A percentile compares a stretch with the other conserved stretches of the same genome.
These are phyloP conservation scores for Lactarius hatsudake DNA, from an alignment of 768 basidiomycete species.

Conservation along the genomic window DNA sequence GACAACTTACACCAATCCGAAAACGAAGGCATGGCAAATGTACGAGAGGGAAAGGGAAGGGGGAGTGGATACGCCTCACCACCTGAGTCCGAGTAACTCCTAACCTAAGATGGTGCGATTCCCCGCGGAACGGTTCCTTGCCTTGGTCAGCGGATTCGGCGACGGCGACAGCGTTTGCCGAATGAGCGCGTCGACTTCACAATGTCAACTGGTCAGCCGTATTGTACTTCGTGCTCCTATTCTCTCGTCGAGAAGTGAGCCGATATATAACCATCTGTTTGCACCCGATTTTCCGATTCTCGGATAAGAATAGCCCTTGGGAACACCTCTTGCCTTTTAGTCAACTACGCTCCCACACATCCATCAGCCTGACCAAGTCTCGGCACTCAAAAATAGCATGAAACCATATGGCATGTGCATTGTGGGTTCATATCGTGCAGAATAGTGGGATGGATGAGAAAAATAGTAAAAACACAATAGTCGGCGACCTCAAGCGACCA, in stretches of 20 bases:
- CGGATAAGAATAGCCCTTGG: neutral
- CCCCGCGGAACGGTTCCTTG: neutral
- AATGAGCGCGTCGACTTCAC: neutral
- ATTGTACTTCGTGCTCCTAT: too few relatives aligned
- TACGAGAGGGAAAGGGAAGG: slow-evolving; percentile 6
- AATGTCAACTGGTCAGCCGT: neutral
- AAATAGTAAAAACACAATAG: slow-evolving; percentile 32
- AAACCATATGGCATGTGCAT: slow-evolving; percentile 31
- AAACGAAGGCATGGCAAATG: slow-evolving; percentile 31
- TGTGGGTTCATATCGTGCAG: slow-evolving; percentile 33
- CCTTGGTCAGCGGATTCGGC: neutral
- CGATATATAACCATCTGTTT: neutral
- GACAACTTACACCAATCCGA: slow-evolving; percentile 40
- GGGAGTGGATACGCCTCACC: slow-evolving; percentile 14
- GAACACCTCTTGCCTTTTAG: neutral
- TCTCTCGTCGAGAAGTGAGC: too few relatives aligned
- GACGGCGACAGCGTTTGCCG: neutral
- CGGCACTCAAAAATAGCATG: slow-evolving; percentile 26
- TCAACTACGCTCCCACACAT: neutral
- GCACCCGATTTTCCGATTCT: neutral
- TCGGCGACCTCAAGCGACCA: slow-evolving; percentile 66
- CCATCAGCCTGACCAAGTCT: neutral
- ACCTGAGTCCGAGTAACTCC: neutral
- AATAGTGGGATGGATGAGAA: slow-evolving; percentile 26
- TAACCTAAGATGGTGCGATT: too few relatives aligned